Evolutionary conservation across 2,329 filamentous ascomycete genomes (phyloP).

Genomic region (Cylindrodendrum hubeiense): DNA sequence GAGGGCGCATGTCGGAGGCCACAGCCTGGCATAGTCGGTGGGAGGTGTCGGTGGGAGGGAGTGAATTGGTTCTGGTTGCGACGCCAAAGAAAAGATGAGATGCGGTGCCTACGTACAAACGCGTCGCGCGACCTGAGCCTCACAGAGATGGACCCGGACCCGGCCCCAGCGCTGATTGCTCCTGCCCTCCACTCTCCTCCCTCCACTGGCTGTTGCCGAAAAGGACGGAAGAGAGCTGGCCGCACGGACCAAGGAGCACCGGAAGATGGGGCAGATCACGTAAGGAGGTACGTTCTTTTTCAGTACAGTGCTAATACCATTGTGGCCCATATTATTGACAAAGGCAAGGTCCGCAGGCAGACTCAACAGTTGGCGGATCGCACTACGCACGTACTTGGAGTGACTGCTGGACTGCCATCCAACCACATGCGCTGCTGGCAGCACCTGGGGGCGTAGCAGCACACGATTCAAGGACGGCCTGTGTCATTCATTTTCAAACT

Average conservation of each 20-base stretch:
- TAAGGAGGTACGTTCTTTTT: not conserved
- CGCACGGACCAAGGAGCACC: not conserved
- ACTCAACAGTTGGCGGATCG: not conserved
- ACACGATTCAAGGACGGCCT: constrained; percentile 2
- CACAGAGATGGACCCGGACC: constrained; percentile 7
- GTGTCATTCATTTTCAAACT: not conserved
- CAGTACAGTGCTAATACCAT: too few species aligned
- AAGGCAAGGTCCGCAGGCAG: constrained; percentile 9
- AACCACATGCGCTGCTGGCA: constrained; percentile 16
- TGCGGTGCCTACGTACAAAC: constrained; percentile 30
- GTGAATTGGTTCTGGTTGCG: constrained; percentile 29
- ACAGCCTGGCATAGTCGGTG: constrained; percentile 12
- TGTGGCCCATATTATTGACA: not conserved
- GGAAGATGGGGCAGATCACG: not conserved
- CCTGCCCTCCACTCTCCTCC: not conserved
- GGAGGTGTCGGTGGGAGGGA: constrained; percentile 8
- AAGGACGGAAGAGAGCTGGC: not conserved
- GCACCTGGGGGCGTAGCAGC: constrained; percentile 22
- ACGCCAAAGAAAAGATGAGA: constrained; percentile 33
- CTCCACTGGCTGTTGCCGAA: constrained; percentile 6
- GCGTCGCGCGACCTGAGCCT: constrained; percentile 42
- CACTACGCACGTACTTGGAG: not conserved
- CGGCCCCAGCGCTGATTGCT: not conserved
- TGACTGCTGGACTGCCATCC: not conserved
- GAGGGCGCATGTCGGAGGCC: constrained; percentile 13